phyloP scores from a whole-genome alignment of 2,329 filamentous ascomycete genomes.

The Biscogniauxia mediterranea region DNA sequence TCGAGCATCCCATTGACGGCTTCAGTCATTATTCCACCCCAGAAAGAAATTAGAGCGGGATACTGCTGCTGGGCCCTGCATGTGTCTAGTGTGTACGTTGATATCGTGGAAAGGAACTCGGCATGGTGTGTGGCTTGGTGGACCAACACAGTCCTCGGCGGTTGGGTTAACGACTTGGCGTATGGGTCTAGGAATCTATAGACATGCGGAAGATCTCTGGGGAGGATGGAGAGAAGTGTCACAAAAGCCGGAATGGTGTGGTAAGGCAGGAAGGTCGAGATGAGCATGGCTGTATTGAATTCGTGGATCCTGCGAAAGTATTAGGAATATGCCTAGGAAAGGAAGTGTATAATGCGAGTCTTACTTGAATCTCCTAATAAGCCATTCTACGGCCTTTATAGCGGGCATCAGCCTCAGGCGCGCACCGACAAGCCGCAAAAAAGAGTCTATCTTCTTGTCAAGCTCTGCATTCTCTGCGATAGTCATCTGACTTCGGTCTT shows the following conservation, averaged over 20 bases:
- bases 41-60: constrained; percentile 79
- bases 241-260: constrained; percentile 83
- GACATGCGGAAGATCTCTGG: constrained; percentile 67
- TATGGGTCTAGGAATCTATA: constrained; percentile 88
- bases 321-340: constrained; percentile 9
- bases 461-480: constrained; percentile 78
- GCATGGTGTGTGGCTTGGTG: constrained; percentile 79
- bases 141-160: constrained; percentile 78
- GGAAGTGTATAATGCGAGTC: constrained; percentile 21
- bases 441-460: constrained; percentile 74
- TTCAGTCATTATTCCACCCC: constrained; percentile 85
- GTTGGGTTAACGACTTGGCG: constrained; percentile 70
- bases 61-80: constrained; percentile 72
- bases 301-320: constrained; percentile 72
- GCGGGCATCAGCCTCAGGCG: constrained; percentile 81
- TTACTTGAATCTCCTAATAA: constrained; percentile 85
- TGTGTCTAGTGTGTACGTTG: constrained; percentile 73
- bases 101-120: constrained; percentile 72
- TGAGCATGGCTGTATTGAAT: constrained; percentile 74
- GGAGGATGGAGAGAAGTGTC: constrained; percentile 83
- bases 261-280: constrained; percentile 90
- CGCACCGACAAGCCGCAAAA: constrained; percentile 75
- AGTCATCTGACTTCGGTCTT: constrained; percentile 85
- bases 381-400: constrained; percentile 91
- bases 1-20: constrained; percentile 82